Base-by-base conservation (phyloP, 768 basidiomycete species). In the Lentinula lateritia region DNA sequence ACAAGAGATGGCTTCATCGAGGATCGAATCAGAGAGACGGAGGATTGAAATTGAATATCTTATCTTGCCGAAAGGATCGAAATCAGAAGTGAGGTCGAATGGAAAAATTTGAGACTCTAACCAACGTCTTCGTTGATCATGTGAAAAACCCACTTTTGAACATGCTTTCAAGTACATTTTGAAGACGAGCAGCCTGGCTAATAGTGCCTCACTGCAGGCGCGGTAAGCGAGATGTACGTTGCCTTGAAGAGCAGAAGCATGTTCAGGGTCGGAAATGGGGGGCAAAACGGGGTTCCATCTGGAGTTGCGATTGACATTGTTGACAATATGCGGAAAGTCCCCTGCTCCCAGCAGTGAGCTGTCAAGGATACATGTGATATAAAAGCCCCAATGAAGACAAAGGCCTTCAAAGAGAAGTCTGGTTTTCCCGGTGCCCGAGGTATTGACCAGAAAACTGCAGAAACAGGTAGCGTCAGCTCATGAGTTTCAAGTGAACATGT, bases 351-450 rank as follows among this genome's bases (percentile, higher is more conserved):
- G 43, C 6, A 6, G 6, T 5, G 23, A 38, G 13, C 12, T 18
- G 32, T 58, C 56, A 9, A 20, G 18, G 23, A 23, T n/a, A 34
- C 15, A 58, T 7, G 56, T 50, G 8, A 50, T n/a, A 46, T 50
- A 60, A 18, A 60, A 43, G 9, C 58, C 58, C 58, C 58, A 60
- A 36, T 52, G 43, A 5, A 34, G 43, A 34, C 58, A 60, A 5
- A 60, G 45, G 7, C 58, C 58, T 23, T 60, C 46, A 13, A 60
- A 38, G 18, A 50, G 35, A 8, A 52, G 32, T 35, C 46, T 28
- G 9, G 58, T 60, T 35, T 60, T 60, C 20, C 58, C 58, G 8
- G 58, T 50, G 13, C 58, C 58, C 12, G 58, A 52, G 8, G 58
- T n/a, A 36, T 60, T 60, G 13, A 52, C 45, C 6, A 60, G 28